These are phyloP conservation scores for Lunasporangiospora selenospora DNA, from an alignment of 192 early-diverging fungal genomes.

Conservation along the genomic window DNA sequence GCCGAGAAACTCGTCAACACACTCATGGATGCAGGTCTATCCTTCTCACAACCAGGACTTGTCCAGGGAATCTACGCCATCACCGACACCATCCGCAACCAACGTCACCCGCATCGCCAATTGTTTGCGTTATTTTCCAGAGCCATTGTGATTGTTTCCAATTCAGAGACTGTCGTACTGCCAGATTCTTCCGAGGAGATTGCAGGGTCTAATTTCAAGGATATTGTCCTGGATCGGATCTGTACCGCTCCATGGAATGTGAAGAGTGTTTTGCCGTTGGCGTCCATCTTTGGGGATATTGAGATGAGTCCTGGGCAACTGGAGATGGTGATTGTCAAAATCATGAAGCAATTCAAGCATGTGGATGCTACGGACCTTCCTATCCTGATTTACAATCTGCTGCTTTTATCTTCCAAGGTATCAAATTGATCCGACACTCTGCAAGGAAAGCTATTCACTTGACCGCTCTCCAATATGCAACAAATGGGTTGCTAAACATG, in stretches of 20 bases:
- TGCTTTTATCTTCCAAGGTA: constrained; percentile 69
- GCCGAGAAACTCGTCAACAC: constrained; percentile 31
- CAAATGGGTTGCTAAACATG: background rate
- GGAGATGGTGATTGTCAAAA: constrained; percentile 32
- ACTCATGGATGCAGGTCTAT: constrained; percentile 29
- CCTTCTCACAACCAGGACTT: constrained; percentile 19
- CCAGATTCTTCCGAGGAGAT: constrained; percentile 22
- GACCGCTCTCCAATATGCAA: too few relatives aligned
- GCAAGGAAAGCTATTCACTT: too few relatives aligned
- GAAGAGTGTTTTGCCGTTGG: constrained; percentile 38
- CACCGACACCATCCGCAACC: constrained; percentile 26
- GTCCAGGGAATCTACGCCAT: constrained; percentile 35
- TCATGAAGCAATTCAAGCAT: constrained; percentile 53
- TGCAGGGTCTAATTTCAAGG: constrained; percentile 36
- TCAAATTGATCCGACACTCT: too few relatives aligned
- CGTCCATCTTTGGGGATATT: constrained; percentile 39
- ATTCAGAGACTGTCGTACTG: constrained; percentile 6
- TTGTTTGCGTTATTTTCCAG: constrained; percentile 42
- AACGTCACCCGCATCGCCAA: constrained; percentile 29
- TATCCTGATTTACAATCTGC: constrained; percentile 70
- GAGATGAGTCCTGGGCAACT: constrained; percentile 41
- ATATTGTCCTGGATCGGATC: constrained; percentile 43
- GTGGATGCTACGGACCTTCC: constrained; percentile 63
- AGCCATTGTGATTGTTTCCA: constrained; percentile 29
- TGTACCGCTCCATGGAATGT: constrained; percentile 42